Base-by-base conservation (phyloP, 2,329 filamentous ascomycete genomes). In the Aureobasidium mangrovei region DNA sequence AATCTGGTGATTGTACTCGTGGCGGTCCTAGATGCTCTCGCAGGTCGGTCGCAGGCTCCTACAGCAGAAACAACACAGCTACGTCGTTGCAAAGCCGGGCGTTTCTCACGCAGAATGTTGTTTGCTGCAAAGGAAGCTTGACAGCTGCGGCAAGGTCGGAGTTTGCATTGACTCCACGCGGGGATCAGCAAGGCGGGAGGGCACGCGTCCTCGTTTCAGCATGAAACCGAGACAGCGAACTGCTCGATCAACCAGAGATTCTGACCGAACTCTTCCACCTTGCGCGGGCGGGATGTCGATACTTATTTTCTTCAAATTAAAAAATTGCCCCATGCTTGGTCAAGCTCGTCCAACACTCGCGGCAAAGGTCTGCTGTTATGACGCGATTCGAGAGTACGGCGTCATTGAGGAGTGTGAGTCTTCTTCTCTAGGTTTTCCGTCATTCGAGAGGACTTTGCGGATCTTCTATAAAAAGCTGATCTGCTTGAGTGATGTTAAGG, bases 291-390 rank as follows among this genome's bases (percentile, higher is more conserved):
- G n/a, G 18, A 10, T 53, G 49, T 53, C 40, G 49, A 53, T 53
- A 26, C 40, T 29, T 43, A 53, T 53, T 44, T 52, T 53, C 32
- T 38, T 36, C 38, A 51, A 10, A 51, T 51, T 51, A 42, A 42
- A 10, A 35, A 35, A 35, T 18, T 18, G 18, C 18, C 18, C 18
- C 18, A 18, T 18, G 18, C 18, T 18, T 18, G 18, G 18, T 18
- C 18, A 18, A 18, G 18, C 18, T 18, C 18, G 18, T 18, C 18
- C 18, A 18, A 18, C 18, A 18, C 18, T 18, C 18, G 18, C 18
- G 18, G 18, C 18, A 18, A 18, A 18, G 18, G 18, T 18, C 18
- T 18, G 18, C 18, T 18, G 18, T 18, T 18, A 18, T 18, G 18
- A 18, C 18, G 18, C 32, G 32, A 47, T 28, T 18, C 6, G 9